Evolutionary conservation across 148 eudicot genomes (phyloP).

Genomic region (Talinum fruticosum): DNA sequence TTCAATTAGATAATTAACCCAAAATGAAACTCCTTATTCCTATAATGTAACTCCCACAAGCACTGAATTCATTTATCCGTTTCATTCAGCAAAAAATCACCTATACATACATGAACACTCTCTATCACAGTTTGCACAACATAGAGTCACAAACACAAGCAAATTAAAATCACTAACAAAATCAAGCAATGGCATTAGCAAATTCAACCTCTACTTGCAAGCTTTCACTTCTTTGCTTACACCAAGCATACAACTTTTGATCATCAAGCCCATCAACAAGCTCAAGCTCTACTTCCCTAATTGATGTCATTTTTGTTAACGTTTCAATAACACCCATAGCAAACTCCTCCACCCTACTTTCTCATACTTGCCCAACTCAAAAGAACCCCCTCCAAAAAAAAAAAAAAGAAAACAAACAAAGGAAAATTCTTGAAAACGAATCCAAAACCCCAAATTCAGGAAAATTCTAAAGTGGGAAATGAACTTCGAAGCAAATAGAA

Average conservation of each 20-base stretch:
- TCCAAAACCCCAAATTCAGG: not conserved
- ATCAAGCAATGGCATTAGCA: no score
- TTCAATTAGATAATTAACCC: no score
- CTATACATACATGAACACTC: no score
- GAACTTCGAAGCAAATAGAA: not conserved
- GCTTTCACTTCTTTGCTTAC: conserved; percentile 37
- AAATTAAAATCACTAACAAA: no score
- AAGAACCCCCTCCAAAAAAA: not conserved
- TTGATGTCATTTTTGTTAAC: not conserved
- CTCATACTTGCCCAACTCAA: not conserved
- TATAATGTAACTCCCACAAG: no score
- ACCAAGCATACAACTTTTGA: conserved; percentile 39
- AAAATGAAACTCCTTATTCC: no score
- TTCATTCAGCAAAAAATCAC: no score
- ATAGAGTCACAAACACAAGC: no score
- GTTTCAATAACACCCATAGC: not conserved
- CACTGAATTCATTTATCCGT: no score
- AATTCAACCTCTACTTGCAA: no score
- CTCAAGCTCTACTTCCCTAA: not conserved
- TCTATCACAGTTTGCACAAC: no score
- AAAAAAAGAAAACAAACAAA: not conserved
- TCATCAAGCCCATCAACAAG: conserved; percentile 13
- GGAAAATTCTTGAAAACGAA: conserved; percentile 9
- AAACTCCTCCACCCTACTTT: not conserved
- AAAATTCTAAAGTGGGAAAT: not conserved